phyloP scores from a whole-genome alignment of 108 stramenopile species.

The Skeletonema potamos region DNA sequence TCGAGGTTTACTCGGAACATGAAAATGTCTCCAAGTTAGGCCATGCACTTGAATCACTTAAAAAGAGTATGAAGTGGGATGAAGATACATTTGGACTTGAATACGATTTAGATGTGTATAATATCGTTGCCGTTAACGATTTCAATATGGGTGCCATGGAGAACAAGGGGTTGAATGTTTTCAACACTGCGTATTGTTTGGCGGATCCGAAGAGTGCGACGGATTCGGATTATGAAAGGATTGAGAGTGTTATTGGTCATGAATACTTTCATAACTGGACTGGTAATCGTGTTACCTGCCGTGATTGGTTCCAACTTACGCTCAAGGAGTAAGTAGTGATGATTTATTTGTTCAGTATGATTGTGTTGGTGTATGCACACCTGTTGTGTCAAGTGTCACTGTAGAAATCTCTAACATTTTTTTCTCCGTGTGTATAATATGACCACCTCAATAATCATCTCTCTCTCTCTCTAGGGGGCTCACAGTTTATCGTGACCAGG shows the following conservation, averaged over 20 bases:
- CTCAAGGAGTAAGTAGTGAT: slow-evolving; percentile 61
- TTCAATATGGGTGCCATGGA: slow-evolving; percentile 99
- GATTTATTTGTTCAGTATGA: neutral
- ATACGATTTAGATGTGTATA: slow-evolving; percentile 95
- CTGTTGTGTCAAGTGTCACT: too few species aligned
- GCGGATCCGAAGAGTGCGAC: slow-evolving; percentile 92
- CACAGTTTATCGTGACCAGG: slow-evolving; percentile 96
- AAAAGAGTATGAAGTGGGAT: slow-evolving; percentile 95
- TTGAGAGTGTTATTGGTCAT: slow-evolving; percentile 85
- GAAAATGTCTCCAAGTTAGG: slow-evolving; percentile 71
- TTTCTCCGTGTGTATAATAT: too few species aligned
- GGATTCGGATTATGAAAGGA: slow-evolving; percentile 89
- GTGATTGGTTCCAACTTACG: slow-evolving; percentile 98
- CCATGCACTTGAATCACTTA: slow-evolving; percentile 69
- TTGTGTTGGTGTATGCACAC: neutral
- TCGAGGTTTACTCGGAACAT: slow-evolving; percentile 67
- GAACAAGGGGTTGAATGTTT: slow-evolving; percentile 79
- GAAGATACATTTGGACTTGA: slow-evolving; percentile 93
- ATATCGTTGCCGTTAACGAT: slow-evolving; percentile 90
- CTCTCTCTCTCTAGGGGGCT: slow-evolving; percentile 84
- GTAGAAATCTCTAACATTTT: too few species aligned
- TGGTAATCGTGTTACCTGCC: slow-evolving; percentile 97
- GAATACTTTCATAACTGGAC: slow-evolving; percentile 99
- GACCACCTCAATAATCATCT: too few species aligned
- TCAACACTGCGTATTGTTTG: slow-evolving; percentile 96